Conservation (phyloP, 306 rosid species). For the Castanea crenata region DNA sequence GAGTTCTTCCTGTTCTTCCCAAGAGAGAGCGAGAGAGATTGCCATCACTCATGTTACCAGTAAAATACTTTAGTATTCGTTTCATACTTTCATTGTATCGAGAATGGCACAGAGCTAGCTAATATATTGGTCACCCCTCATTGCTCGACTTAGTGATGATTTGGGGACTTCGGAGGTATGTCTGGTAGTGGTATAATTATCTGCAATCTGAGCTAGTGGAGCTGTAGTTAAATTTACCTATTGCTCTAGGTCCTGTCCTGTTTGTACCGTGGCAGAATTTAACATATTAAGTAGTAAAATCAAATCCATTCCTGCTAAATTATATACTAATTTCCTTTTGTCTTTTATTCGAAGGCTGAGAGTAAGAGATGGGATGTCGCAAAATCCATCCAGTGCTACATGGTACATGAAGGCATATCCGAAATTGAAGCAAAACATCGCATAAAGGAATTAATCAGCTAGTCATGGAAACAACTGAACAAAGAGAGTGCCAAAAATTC, state of each 20-base stretch:
- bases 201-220: background rate
- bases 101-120: constrained; percentile 21
- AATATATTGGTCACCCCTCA: constrained; percentile 23
- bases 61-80: background rate
- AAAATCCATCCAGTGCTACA: constrained; percentile 27
- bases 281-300: no score
- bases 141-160: constrained; percentile 25
- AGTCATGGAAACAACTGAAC: constrained; percentile 27
- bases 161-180: constrained; percentile 33
- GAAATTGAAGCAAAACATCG: constrained; percentile 21
- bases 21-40: no score
- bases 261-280: no score
- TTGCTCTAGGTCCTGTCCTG: no score
- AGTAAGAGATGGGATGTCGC: constrained; percentile 34
- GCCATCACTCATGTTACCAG: no score
- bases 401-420: constrained; percentile 18
- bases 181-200: background rate
- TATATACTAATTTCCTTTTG: background rate
- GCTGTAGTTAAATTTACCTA: no score
- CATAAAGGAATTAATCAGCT: background rate
- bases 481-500: background rate
- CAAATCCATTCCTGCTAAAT: background rate
- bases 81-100: background rate
- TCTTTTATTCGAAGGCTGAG: constrained; percentile 14
- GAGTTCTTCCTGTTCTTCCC: no score